Evolutionary conservation across 139 green algal species (phyloP).

Genomic region (Closterium sp.): DNA sequence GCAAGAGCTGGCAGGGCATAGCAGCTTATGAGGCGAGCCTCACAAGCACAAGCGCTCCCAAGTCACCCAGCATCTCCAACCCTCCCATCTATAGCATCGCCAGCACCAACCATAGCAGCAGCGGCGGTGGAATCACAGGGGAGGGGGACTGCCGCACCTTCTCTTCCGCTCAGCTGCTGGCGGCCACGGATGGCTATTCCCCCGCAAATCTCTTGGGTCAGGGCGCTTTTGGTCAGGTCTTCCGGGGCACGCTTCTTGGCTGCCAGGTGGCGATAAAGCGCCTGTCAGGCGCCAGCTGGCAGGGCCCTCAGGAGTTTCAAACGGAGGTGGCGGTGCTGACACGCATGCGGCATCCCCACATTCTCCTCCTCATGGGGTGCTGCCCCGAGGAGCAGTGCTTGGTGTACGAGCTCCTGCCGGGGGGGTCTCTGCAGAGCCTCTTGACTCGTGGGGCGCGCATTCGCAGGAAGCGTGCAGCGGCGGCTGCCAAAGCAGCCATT

Average conservation of each 20-base stretch:
- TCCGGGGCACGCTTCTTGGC: slow-evolving; percentile 19
- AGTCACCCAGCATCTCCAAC: neutral
- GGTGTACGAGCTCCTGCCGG: neutral
- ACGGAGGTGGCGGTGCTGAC: slow-evolving; percentile 6
- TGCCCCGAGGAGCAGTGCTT: slow-evolving; percentile 20
- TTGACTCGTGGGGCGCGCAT: neutral
- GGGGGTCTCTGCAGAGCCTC: neutral
- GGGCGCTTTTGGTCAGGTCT: slow-evolving; percentile 31
- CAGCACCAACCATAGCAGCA: neutral
- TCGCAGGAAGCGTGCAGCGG: neutral
- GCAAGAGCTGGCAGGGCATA: neutral
- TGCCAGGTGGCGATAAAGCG: slow-evolving; percentile 27
- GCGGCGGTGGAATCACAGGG: neutral
- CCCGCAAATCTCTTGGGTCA: neutral
- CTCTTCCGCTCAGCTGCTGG: neutral
- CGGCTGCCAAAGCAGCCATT: neutral
- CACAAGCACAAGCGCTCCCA: neutral
- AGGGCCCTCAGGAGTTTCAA: neutral
- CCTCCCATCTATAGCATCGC: neutral
- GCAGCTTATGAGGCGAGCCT: neutral
- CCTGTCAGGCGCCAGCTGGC: neutral
- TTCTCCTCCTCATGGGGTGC: slow-evolving; percentile 8
- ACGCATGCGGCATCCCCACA: slow-evolving; percentile 2
- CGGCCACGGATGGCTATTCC: neutral
- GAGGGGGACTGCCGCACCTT: neutral